Evolutionary conservation across 805 yeast species (phyloP).

Genomic region (Candida krabiensis): DNA sequence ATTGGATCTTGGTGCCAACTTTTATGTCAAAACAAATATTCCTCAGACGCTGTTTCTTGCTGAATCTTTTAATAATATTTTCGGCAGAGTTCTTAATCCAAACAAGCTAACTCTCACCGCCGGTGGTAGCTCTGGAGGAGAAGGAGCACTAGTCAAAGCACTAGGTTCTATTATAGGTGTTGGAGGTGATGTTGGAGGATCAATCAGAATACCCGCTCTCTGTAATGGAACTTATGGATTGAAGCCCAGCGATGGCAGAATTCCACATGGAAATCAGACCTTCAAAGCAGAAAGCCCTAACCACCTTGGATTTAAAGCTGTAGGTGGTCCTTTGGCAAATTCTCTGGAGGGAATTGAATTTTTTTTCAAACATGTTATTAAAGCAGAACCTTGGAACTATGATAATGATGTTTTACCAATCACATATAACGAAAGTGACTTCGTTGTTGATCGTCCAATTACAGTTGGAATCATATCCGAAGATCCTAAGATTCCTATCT

Average conservation of each 20-base stretch:
- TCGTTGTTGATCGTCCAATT: background rate
- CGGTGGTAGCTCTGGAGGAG: slow-evolving; percentile 66
- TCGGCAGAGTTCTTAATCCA: slow-evolving; percentile 51
- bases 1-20: too few species aligned
- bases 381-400: slow-evolving; percentile 24
- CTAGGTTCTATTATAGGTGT: slow-evolving; percentile 56
- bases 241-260: slow-evolving; percentile 44
- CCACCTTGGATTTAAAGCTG: slow-evolving; percentile 28
- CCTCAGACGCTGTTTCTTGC: slow-evolving; percentile 61
- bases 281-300: slow-evolving; percentile 20
- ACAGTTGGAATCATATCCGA: slow-evolving; percentile 28
- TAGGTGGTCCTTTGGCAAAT: slow-evolving; percentile 51
- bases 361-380: slow-evolving; percentile 38
- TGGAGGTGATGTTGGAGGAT: slow-evolving; percentile 65
- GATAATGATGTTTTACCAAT: slow-evolving; percentile 45
- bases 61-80: slow-evolving; percentile 50
- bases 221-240: slow-evolving; percentile 54
- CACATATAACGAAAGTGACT: slow-evolving; percentile 32
- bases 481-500: slow-evolving; percentile 51
- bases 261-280: slow-evolving; percentile 29
- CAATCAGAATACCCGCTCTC: slow-evolving; percentile 58
- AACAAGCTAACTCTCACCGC: slow-evolving; percentile 49
- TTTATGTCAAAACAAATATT: too few species aligned
- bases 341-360: slow-evolving; percentile 47
- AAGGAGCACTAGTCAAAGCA: slow-evolving; percentile 53